Percentiles rank a stretch among this genome's conserved stretches.
Conservation (phyloP, 805 yeast genomes). For the Candida broadrunensis region DNA sequence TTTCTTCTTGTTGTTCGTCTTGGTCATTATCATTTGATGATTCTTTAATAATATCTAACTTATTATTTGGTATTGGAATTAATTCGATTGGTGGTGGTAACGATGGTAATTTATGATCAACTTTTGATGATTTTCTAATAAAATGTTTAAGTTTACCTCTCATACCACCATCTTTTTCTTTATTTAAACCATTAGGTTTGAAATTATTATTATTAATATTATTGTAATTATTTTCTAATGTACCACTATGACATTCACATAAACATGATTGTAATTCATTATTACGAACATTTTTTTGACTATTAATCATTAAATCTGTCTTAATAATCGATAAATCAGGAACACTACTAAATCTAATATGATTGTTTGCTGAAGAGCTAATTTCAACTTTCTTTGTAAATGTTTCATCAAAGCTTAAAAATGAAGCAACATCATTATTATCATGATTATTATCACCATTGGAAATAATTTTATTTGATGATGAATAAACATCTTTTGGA, state of each 20-base stretch:
- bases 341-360: not conserved
- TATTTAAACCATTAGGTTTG: too few relatives aligned
- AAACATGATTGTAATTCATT: not conserved
- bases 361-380: not conserved
- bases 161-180: not conserved
- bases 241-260: constrained; percentile 1
- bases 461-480: not conserved
- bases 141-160: not conserved
- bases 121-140: not conserved
- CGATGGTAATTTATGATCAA: not conserved
- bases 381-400: not conserved
- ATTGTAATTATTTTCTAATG: not conserved
- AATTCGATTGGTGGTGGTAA: not conserved
- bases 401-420: not conserved
- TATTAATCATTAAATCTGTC: not conserved
- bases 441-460: not conserved
- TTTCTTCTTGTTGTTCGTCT: not conserved
- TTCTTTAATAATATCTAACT: not conserved
- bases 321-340: not conserved
- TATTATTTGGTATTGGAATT: not conserved
- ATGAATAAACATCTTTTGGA: not conserved
- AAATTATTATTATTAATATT: too few relatives aligned
- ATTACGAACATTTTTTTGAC: not conserved
- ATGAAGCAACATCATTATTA: not conserved
- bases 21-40: too few relatives aligned